These are phyloP conservation scores for Goffeauzyma gilvescens DNA, from an alignment of 768 basidiomycete species.

Conservation along the genomic window DNA sequence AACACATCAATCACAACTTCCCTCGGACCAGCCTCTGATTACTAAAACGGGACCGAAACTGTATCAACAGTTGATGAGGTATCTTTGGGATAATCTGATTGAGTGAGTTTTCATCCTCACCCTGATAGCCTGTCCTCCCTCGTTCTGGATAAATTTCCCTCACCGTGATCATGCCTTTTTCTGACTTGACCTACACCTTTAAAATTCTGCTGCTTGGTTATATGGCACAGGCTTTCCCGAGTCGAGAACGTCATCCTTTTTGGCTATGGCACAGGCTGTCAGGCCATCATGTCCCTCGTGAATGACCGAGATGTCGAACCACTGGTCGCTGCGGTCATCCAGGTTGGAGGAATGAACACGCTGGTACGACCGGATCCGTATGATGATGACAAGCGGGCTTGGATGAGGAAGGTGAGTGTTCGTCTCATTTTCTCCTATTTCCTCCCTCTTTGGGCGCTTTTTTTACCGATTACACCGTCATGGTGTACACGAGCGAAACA, in stretches of 20 bases:
- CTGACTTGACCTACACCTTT: background rate
- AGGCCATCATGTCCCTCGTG: slow-evolving; percentile 54
- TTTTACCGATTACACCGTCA: too few species aligned
- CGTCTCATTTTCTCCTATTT: too few species aligned
- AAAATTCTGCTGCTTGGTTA: too few species aligned
- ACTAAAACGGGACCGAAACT: slow-evolving; percentile 13
- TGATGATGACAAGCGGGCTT: slow-evolving; percentile 42
- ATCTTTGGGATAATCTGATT: slow-evolving; percentile 93
- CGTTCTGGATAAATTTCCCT: background rate
- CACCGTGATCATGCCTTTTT: too few species aligned
- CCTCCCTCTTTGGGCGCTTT: background rate
- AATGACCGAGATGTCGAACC: slow-evolving; percentile 54
- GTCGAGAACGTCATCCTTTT: slow-evolving; percentile 60
- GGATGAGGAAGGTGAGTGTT: slow-evolving; percentile 50
- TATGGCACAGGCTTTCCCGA: slow-evolving; percentile 48
- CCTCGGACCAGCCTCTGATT: slow-evolving; percentile 6
- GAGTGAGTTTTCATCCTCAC: slow-evolving; percentile 45
- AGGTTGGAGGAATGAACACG: slow-evolving; percentile 48
- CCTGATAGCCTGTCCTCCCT: background rate
- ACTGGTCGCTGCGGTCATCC: slow-evolving; percentile 51
- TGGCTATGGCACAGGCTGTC: slow-evolving; percentile 71
- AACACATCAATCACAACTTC: slow-evolving; percentile 7
- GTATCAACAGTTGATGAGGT: slow-evolving; percentile 45
- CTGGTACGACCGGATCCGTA: slow-evolving; percentile 32
- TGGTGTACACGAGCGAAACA: too few species aligned